A percentile compares a stretch with the other conserved stretches of the same genome.
Conservation (phyloP, 2,329 filamentous ascomycete species). For the Aspergillus floridensis region DNA sequence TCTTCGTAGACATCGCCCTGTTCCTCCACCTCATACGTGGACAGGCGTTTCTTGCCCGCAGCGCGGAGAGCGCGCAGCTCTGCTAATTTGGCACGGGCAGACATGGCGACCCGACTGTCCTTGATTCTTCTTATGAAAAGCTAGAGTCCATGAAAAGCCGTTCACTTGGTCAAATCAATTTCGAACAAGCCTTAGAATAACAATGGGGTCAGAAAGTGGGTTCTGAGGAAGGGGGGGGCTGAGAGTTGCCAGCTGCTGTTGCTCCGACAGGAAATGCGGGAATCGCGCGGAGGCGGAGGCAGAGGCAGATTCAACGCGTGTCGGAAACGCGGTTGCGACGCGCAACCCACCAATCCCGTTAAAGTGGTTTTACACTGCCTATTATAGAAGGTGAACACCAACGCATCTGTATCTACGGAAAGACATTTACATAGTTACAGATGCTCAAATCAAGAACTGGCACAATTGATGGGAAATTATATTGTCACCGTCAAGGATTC, state of each 20-base stretch:
- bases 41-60: conserved; percentile 86
- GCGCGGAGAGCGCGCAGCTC: conserved; percentile 81
- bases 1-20: conserved; percentile 87
- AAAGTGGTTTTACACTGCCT: conserved; percentile 19
- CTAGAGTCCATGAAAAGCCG: conserved; percentile 6
- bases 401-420: too few relatives aligned
- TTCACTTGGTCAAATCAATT: too few relatives aligned
- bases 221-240: conserved; percentile 14
- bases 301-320: conserved; percentile 11
- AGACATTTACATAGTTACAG: too few relatives aligned
- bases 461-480: not conserved
- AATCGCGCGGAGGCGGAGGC: conserved; percentile 18
- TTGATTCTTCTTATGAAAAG: not conserved
- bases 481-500: not conserved
- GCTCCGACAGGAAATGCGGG: conserved; percentile 4
- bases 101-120: conserved; percentile 24
- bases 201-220: not conserved
- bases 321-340: conserved; percentile 24
- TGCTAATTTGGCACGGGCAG: conserved; percentile 49
- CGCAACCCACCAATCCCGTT: conserved; percentile 22
- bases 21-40: conserved; percentile 81
- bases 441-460: too few relatives aligned
- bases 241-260: conserved; percentile 4
- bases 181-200: conserved; percentile 4
- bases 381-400: not conserved